These are phyloP conservation scores for Solanum pinnatisectum DNA, from an alignment of 257 asterid species.

Conservation along the genomic window DNA sequence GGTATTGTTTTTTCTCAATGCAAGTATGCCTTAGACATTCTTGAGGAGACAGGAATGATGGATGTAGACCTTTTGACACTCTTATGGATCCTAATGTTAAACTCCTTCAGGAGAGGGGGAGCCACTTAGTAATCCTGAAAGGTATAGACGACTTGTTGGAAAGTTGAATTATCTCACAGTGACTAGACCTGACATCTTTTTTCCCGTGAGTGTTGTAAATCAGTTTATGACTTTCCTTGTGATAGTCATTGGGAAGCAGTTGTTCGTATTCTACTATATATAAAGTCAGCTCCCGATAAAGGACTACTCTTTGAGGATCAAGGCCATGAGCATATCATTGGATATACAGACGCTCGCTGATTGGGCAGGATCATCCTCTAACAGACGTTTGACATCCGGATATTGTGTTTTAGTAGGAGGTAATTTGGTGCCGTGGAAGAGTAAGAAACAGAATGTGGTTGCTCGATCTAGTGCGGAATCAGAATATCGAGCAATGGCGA, in stretches of 20 bases:
- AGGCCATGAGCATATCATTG: not conserved
- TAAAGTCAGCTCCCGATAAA: not conserved
- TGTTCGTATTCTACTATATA: not conserved
- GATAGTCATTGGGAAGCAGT: not conserved
- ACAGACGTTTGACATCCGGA: not conserved
- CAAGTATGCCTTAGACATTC: no score
- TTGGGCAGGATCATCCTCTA: not conserved
- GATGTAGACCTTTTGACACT: no score
- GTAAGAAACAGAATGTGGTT: no score
- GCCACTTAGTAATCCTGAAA: not conserved
- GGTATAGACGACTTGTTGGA: not conserved
- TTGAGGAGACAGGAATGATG: no score
- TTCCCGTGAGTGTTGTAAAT: not conserved
- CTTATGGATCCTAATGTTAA: no score
- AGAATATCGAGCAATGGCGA: not conserved
- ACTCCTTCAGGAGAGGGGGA: no score
- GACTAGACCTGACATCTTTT: not conserved
- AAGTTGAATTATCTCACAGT: no score
- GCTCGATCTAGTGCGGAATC: no score
- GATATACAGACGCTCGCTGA: not conserved
- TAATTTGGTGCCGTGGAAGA: no score
- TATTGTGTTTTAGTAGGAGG: no score
- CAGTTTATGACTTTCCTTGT: not conserved
- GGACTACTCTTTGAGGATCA: not conserved
- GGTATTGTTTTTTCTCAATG: no score